Evolutionary conservation across 768 basidiomycete species (phyloP).

Genomic region (Amanita muscaria): DNA sequence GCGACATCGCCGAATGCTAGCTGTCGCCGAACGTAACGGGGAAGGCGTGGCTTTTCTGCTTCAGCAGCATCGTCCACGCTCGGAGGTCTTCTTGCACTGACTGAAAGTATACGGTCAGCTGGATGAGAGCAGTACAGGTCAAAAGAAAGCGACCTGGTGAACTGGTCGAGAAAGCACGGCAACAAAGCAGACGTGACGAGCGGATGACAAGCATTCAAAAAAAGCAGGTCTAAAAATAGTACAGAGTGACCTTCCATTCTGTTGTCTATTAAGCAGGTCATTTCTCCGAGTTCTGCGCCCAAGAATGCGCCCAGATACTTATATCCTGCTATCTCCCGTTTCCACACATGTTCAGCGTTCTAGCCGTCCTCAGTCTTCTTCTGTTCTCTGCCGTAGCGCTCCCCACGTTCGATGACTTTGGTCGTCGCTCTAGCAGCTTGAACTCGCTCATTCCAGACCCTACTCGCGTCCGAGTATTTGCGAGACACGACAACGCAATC

Average conservation of each 20-base stretch:
- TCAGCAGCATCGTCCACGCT: not conserved
- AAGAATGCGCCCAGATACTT: too few species aligned
- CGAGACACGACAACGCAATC: slow-evolving; percentile 13
- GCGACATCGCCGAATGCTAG: slow-evolving; percentile 7
- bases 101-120: not conserved
- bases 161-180: not conserved
- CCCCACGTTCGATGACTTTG: slow-evolving; percentile 31
- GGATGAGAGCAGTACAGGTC: not conserved
- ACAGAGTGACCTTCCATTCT: too few species aligned
- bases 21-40: slow-evolving; percentile 25
- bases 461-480: slow-evolving; percentile 31
- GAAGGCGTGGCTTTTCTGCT: slow-evolving; percentile 12
- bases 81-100: not conserved
- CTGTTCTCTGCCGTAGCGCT: slow-evolving; percentile 21
- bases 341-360: slow-evolving; percentile 7
- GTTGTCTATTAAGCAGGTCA: too few species aligned
- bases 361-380: slow-evolving; percentile 17
- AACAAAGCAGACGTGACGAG: not conserved
- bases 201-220: not conserved
- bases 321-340: not conserved
- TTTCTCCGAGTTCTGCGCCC: too few species aligned
- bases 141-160: not conserved
- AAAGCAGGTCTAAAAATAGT: not conserved
- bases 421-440: slow-evolving; percentile 26
- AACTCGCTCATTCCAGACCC: slow-evolving; percentile 33